These are phyloP conservation scores for Coniochaeta sp. DNA, from an alignment of 2,329 filamentous ascomycete species.

Conservation along the genomic window DNA sequence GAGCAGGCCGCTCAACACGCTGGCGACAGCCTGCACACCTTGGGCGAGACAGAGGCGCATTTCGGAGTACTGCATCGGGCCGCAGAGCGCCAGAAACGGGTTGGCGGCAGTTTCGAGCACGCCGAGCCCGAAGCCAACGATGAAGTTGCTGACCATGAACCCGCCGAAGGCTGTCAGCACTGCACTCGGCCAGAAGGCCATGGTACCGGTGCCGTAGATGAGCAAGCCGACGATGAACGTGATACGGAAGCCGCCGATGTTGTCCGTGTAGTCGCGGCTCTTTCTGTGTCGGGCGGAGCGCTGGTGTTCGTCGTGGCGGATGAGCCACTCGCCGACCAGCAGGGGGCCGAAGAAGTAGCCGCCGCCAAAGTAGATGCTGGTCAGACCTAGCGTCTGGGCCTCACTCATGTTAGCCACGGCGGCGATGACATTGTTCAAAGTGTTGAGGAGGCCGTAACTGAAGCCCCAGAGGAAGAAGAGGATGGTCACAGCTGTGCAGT, in stretches of 20 bases:
- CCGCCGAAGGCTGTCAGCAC: constrained; percentile 68
- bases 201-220: constrained; percentile 69
- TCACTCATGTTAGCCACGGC: constrained; percentile 51
- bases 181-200: constrained; percentile 80
- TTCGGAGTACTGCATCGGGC: constrained; percentile 65
- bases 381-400: constrained; percentile 58
- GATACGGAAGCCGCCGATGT: constrained; percentile 63
- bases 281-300: constrained; percentile 29
- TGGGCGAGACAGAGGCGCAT: constrained; percentile 70
- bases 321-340: constrained; percentile 60
- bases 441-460: constrained; percentile 79
- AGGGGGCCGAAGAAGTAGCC: constrained; percentile 64
- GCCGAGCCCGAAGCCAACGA: constrained; percentile 69
- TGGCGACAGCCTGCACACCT: constrained; percentile 67
- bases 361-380: constrained; percentile 62
- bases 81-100: constrained; percentile 64
- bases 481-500: constrained; percentile 67
- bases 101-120: constrained; percentile 78
- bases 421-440: constrained; percentile 66
- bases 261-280: constrained; percentile 25
- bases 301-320: constrained; percentile 58
- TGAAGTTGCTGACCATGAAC: constrained; percentile 66
- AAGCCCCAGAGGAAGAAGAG: constrained; percentile 88
- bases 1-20: constrained; percentile 63
- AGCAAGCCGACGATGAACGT: constrained; percentile 72